Base-by-base conservation (phyloP, 2,329 filamentous ascomycete genomes). In the Monosporascus cannonballus region DNA sequence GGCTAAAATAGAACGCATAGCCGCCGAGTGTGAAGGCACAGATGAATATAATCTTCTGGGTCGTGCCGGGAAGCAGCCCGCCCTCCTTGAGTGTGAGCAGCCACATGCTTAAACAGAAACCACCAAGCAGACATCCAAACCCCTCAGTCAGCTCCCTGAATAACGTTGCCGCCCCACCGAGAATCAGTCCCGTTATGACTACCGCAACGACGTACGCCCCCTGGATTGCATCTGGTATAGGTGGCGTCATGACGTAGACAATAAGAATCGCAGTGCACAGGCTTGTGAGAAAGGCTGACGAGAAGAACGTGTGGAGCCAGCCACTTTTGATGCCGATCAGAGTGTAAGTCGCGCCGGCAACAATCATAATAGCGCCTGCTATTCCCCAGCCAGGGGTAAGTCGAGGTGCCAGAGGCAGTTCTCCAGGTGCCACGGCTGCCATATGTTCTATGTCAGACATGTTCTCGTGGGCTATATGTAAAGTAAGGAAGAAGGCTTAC, bases 31-130 rank as follows among this genome's bases (percentile, higher is more conserved):
- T 86, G 59, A 96, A 85, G 27, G 77, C 81, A 5, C 82, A 78
- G 57, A 96, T 93, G 60, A 97, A 87, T 22, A 88, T 84, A 9
- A 83, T 80, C 66, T 86, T 91, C 4, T 84, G 77, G 17, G 76
- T 74, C 1, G 77, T 77, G 2, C 78, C 76, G 4, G 76, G 74
- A 41, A 96, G 75, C 36, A 96, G 74, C 1, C 92, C 91, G 6
- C 90, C 92, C 0, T 84, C 77, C 52, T 84, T 85, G 44, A 96
- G 71, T 24, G 85, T 86, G 46, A 96, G 76, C 49, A 97, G 76
- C 93, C 93, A 97, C 91, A 96, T 96, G 65, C 85, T 84, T 7
- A 94, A 66, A 58, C 85, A 90, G 67, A 94, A 96, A 1, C 91
- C 91, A 25, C 90, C 91, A 0, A 96, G 75, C n/a, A 93, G 74